Evolutionary conservation across 2,329 filamentous ascomycete genomes (phyloP), one percentile per base, ranked within the genome.

Genomic region (Aulographum hederae): DNA sequence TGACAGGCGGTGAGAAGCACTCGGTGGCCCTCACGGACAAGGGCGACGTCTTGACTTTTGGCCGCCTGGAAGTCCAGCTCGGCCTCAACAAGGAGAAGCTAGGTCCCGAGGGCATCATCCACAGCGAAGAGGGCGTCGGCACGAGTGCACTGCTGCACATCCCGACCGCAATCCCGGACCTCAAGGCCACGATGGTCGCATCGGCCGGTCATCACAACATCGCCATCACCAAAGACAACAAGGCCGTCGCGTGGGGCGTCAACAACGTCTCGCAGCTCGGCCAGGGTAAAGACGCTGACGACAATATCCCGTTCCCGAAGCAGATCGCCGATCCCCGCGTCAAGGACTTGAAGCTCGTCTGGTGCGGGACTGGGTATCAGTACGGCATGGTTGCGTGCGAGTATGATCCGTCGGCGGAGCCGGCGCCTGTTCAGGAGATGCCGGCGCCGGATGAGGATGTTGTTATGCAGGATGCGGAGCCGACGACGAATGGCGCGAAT

Each of bases 331-430:
- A 93, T 58, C 78, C 74, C 10, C 84, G 82, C 26, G 69, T 89
- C 18, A 67, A 73, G 18, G 79, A 70, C 26, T 74, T 77, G 55
- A 72, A 74, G 51, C 63, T 94, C 27, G 64, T 73, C 20, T 81
- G 67, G 54, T 79, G 78, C n/a, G 80, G 79, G 27, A 77, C 77
- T n/a, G 85, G 86, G 40, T 84, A 84, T 4, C 85, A 94, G 48
- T 94, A 25, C 21, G n/a, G 21, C n/a, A 25, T 25, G 21, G 8
- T 25, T 8, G 21, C 21, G 21, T n/a, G n/a, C n/a, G n/a, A n/a
- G n/a, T n/a, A n/a, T n/a, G n/a, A n/a, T n/a, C n/a, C n/a, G n/a
- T n/a, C n/a, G n/a, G n/a, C n/a, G n/a, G n/a, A n/a, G n/a, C n/a
- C n/a, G n/a, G n/a, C n/a, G n/a, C n/a, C n/a, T n/a, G n/a, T n/a